Conservation (phyloP, 805 yeast species). For the Yarrowia phangngaensis region DNA sequence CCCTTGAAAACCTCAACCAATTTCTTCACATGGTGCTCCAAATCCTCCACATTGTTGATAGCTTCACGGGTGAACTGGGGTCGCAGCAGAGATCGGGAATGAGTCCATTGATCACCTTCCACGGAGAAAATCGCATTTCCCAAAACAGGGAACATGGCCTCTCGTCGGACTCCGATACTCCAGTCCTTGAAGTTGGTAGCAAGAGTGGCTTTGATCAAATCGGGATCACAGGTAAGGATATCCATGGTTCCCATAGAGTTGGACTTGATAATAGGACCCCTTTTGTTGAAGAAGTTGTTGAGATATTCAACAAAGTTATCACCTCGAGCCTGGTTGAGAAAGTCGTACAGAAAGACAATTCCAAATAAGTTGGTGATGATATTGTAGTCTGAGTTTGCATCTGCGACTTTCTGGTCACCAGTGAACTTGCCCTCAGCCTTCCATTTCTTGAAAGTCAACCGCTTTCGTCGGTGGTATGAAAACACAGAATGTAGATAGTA, state of each 20-base stretch:
- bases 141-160: slow-evolving; percentile 30
- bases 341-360: background rate
- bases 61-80: slow-evolving; percentile 37
- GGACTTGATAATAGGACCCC: background rate
- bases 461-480: background rate
- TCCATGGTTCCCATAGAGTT: background rate
- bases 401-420: background rate
- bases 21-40: slow-evolving; percentile 33
- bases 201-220: slow-evolving; percentile 34
- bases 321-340: background rate
- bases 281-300: background rate
- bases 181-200: slow-evolving; percentile 36
- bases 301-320: background rate
- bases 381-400: background rate
- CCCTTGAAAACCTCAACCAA: slow-evolving; percentile 28
- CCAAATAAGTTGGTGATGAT: slow-evolving; percentile 3
- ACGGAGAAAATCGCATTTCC: slow-evolving; percentile 38
- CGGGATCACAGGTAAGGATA: slow-evolving; percentile 35
- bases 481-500: background rate
- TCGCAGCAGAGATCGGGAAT: slow-evolving; percentile 36
- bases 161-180: slow-evolving; percentile 34
- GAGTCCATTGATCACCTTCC: slow-evolving; percentile 38
- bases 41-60: slow-evolving; percentile 32
- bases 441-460: background rate
- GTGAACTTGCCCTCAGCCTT: background rate